A percentile compares a stretch with the other conserved stretches of the same genome.
These are phyloP conservation scores for Pseudocercospora pini-densiflorae DNA, from an alignment of 2,329 filamentous ascomycete species.

Conservation along the genomic window DNA sequence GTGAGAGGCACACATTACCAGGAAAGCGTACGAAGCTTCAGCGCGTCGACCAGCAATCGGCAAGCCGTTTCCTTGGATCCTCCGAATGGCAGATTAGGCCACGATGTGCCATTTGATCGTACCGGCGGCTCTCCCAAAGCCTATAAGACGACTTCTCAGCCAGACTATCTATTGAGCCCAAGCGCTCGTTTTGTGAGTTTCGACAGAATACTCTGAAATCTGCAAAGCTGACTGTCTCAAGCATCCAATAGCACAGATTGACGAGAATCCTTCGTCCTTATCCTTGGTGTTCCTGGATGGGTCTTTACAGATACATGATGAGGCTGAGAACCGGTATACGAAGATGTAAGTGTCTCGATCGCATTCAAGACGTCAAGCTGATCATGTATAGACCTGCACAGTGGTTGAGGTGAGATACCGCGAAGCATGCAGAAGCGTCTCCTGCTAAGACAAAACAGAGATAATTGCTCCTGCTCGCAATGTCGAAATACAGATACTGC, in stretches of 20 bases:
- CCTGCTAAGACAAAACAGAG: constrained; percentile 23
- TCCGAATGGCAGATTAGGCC: constrained; percentile 14
- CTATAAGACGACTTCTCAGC: constrained; percentile 22
- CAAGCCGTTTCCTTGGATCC: background rate
- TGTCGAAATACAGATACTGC: constrained; percentile 38
- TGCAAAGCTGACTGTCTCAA: constrained; percentile 11
- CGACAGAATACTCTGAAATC: background rate
- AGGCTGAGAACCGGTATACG: constrained; percentile 22
- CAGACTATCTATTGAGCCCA: constrained; percentile 22
- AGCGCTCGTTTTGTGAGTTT: constrained; percentile 20
- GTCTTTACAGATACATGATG: constrained; percentile 25
- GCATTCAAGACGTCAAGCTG: background rate
- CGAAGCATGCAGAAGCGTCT: background rate
- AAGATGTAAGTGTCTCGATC: constrained; percentile 19
- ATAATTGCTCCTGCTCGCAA: constrained; percentile 35
- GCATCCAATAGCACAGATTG: constrained; percentile 27
- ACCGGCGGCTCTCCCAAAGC: constrained; percentile 19
- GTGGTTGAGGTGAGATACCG: constrained; percentile 27
- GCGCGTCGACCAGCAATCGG: background rate
- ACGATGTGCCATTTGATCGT: constrained; percentile 26
- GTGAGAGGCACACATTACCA: background rate
- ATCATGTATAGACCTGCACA: constrained; percentile 22
- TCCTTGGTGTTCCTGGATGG: constrained; percentile 24
- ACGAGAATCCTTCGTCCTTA: constrained; percentile 14
- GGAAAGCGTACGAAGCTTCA: background rate